A percentile compares a stretch with the other conserved stretches of the same genome.
Evolutionary conservation across 805 yeast species (phyloP).

Genomic region (Kluyveromyces lactis): DNA sequence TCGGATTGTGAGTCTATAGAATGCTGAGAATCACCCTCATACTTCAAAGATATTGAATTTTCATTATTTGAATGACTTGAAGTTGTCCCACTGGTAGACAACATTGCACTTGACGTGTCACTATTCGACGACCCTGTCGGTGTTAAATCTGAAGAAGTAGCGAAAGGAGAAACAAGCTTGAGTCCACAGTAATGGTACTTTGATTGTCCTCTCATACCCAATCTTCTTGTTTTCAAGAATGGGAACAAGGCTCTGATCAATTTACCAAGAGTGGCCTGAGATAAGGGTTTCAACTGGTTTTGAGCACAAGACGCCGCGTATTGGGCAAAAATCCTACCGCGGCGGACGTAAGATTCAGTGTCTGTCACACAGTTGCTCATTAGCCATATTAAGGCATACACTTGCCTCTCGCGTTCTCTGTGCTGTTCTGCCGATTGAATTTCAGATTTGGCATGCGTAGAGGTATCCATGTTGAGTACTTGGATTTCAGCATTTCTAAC

Average conservation of each 20-base stretch:
- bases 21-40: neutral
- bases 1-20: neutral
- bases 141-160: slow-evolving; percentile 20
- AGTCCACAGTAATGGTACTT: slow-evolving; percentile 84
- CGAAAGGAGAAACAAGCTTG: slow-evolving; percentile 29
- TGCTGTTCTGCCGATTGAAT: slow-evolving; percentile 27
- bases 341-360: slow-evolving; percentile 48
- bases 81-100: neutral
- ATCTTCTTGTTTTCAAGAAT: slow-evolving; percentile 58
- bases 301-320: slow-evolving; percentile 52
- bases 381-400: slow-evolving; percentile 78
- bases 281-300: slow-evolving; percentile 47
- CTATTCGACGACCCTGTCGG: slow-evolving; percentile 13
- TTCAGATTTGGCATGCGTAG: slow-evolving; percentile 22
- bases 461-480: slow-evolving; percentile 23
- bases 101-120: neutral
- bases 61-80: neutral
- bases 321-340: slow-evolving; percentile 60
- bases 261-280: slow-evolving; percentile 76
- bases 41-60: neutral
- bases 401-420: slow-evolving; percentile 58
- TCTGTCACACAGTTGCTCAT: slow-evolving; percentile 50
- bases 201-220: slow-evolving; percentile 76
- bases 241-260: slow-evolving; percentile 61
- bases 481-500: slow-evolving; percentile 37